Base-by-base conservation (phyloP, 2,329 filamentous ascomycete genomes). In the Aspergillus fischeri region DNA sequence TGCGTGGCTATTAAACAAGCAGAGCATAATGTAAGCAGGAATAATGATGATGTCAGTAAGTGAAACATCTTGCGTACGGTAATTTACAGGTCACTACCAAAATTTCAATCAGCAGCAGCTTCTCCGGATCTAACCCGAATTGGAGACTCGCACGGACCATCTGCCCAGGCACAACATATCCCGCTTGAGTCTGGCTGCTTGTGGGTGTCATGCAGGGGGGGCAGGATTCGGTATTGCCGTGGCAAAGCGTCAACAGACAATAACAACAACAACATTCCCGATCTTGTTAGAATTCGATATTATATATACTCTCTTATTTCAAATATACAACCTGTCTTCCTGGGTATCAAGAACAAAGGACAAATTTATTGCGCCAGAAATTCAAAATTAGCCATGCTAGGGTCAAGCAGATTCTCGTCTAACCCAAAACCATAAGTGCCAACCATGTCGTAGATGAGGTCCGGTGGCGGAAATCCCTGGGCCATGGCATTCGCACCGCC, bases 391-490 rank as follows among this genome's bases (percentile, higher is more conserved):
- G 73, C 70, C 70, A 76, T 73, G 51, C 71, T 75, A 14, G 74
- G 74, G 63, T 76, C 74, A 44, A 76, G 65, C 53, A 76, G 59
- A 58, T 76, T 74, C 62, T 76, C 74, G 49, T 76, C 74, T 38
- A 76, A 61, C 6, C 73, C 73, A 54, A 76, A 76, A 11, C 74
- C 74, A 62, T 76, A 76, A 17, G 74, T 75, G 20, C 74, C 74
- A n/a, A 76, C 73, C 74, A 76, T 76, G 49, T 74, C 72, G 57
- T 75, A 76, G 38, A 76, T 75, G 58, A 76, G 55, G 60, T 76
- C 73, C 7, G 73, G 73, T 3, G 74, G 73, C 6, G 73, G 73
- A 47, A 75, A 75, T 7, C 72, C 73, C 54, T 75, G 73, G 1
- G 73, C 72, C 73, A 75, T 74, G 2, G 72, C 73, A 57, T 75